These are phyloP conservation scores for Curvularia sp. DNA, from an alignment of 2,329 filamentous ascomycete species.

Conservation along the genomic window DNA sequence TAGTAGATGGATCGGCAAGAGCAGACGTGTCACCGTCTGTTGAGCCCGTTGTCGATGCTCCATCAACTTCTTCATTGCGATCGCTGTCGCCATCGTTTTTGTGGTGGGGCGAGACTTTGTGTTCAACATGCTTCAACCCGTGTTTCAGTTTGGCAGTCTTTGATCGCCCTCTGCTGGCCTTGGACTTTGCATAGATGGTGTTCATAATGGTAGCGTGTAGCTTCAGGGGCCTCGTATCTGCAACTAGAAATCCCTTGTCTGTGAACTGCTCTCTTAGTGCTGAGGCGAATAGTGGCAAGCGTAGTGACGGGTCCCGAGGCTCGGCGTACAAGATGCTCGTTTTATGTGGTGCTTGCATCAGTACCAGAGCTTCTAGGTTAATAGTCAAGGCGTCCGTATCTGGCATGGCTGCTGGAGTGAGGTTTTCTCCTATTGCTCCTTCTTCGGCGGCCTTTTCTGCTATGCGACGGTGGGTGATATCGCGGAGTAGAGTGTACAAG, in stretches of 20 bases:
- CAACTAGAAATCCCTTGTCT: constrained; percentile 62
- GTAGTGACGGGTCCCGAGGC: constrained; percentile 62
- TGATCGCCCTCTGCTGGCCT: constrained; percentile 37
- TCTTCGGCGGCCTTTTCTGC: constrained; percentile 27
- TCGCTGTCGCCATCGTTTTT: neutral
- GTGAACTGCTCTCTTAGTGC: constrained; percentile 63
- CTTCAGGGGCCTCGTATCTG: constrained; percentile 69
- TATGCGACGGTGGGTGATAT: constrained; percentile 23
- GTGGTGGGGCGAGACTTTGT: constrained; percentile 9
- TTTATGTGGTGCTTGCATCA: constrained; percentile 66
- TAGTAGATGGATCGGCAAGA: neutral
- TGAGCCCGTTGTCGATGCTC: constrained; percentile 14
- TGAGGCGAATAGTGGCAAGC: constrained; percentile 66
- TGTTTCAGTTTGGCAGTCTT: constrained; percentile 16
- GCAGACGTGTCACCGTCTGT: constrained; percentile 5
- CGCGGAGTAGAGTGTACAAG: constrained; percentile 40
- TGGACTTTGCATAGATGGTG: constrained; percentile 74
- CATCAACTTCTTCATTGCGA: neutral
- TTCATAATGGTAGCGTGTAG: constrained; percentile 88
- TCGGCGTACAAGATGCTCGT: constrained; percentile 71
- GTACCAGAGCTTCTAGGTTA: constrained; percentile 58
- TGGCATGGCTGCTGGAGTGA: constrained; percentile 35
- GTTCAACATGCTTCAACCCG: constrained; percentile 4
- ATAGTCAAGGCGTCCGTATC: constrained; percentile 47
- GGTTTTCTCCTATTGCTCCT: constrained; percentile 41